Evolutionary conservation across 495 filamentous ascomycete genomes (phyloP), one percentile per base, ranked within the genome.

Genomic region (Penicillium goetzii): DNA sequence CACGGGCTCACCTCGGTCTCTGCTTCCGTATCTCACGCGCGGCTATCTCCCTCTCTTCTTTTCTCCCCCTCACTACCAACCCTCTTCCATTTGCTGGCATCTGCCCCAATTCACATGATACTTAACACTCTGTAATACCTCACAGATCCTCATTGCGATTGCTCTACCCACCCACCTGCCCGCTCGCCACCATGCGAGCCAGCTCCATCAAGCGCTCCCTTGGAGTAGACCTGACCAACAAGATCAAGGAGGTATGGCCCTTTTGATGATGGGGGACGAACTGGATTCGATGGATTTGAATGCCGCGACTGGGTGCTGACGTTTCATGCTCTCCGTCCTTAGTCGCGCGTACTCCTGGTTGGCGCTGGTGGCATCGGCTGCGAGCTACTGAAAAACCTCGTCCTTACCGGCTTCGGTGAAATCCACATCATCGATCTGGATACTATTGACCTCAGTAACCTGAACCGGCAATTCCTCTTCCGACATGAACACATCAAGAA

Each of bases 391-490:
- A 99, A 99, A 83, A 96, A 98, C 78, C 88, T 99, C 59, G 91
- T 93, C 57, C 86, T 96, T 26, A 90, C 89, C 55, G 96, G 96
- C 66, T 98, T 98, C 68, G 93, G 93, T 51, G 92, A 97, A 78
- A 87, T 97, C 51, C 93, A 97, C 74, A 88, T 99, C 55, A 92
- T 99, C 65, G 95, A 99, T 74, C 88, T 99, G 34, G 95, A 99
- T 73, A 99, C 95, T 0, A 98, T 99, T 74, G 95, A 99, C 68
- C 81, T 99, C 6, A 96, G 92, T 80, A 99, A 99, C 69, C 84
- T 99, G 52, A 99, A 99, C 70, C 92, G 95, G 19, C 95, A 99
- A 72, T 99, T 99, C 68, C 88, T 99, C 53, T 99, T 99, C 78
- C 86, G 93, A 49, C 90, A 94, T 68, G 93, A 98, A 70, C 95